phyloP scores from a whole-genome alignment of 345 rosid species.

The Salix exigua region DNA sequence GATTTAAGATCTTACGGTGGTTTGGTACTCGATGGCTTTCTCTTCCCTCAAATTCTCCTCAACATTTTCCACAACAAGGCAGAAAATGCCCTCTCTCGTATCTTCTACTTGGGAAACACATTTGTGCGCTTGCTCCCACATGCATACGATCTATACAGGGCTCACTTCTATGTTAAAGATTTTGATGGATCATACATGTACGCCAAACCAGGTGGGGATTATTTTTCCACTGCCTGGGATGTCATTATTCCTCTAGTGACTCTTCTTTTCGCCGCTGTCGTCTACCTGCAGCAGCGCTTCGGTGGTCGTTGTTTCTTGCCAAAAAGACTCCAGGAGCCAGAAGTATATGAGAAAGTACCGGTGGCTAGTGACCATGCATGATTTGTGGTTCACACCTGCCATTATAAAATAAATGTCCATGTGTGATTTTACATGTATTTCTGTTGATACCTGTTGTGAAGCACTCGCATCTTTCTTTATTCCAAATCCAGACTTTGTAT shows the following conservation, averaged over 20 bases:
- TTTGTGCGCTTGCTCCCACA: constrained; percentile 19
- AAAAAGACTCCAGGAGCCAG: constrained; percentile 10
- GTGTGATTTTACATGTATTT: too few species aligned
- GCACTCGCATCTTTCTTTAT: too few species aligned
- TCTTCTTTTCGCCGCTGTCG: constrained; percentile 13
- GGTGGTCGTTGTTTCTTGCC: constrained; percentile 26
- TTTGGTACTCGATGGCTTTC: constrained; percentile 25
- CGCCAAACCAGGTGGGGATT: constrained; percentile 35
- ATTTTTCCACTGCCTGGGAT: constrained; percentile 43
- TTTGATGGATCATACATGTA: constrained; percentile 35
- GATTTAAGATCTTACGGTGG: constrained; percentile 25
- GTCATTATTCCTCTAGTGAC: constrained; percentile 27
- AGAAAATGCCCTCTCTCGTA: constrained; percentile 14
- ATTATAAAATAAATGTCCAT: too few species aligned
- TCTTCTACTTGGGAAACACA: constrained; percentile 25
- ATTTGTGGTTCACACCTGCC: background rate
- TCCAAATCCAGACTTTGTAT: too few species aligned
- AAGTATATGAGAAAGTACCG: constrained; percentile 22
- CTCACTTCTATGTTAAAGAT: background rate
- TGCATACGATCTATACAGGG: constrained; percentile 22
- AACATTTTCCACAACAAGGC: constrained; percentile 21
- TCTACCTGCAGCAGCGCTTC: constrained; percentile 20
- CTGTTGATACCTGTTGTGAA: too few species aligned
- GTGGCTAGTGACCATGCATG: constrained; percentile 12
- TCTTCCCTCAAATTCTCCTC: constrained; percentile 28